Base-by-base conservation (phyloP, 805 yeast genomes). In the Deakozyma indianensis region DNA sequence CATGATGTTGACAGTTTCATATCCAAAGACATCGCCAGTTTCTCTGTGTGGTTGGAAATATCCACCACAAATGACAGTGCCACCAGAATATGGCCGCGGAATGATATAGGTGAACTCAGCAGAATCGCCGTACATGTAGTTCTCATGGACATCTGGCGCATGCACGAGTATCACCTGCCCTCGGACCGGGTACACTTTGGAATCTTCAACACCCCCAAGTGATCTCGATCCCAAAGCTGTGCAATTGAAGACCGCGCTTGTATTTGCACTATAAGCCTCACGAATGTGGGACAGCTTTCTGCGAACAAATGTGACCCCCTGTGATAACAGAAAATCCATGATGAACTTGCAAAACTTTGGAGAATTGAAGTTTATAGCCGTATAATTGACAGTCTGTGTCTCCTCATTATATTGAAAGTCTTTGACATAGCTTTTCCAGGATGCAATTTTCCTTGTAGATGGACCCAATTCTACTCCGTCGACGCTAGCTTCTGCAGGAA, bases 131-230 rank as follows among this genome's bases (percentile, higher is more conserved):
- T 21, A 22, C 29, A 43, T 42, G 48, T 65, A 68, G 57, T 80
- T 82, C 53, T 75, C 77, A 27, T 64, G 64, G 48, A 82, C 66
- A 53, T 80, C 82, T 2, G 87, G 86, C 0, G 86, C 85, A 49
- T 68, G 71, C 21, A 83, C 69, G 7, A 82, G 78, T 18, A 82
- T 80, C 22, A 83, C 86, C 56, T 83, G 94, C 3, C 94, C 94
- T 48, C 94, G 67, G 0, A 83, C 75, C 4, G 94, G 90, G 52
- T 77, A 80, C 18, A 80, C 73, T 1, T 64, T 62, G 5, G 63
- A 49, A 55, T 84, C 94, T 20, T 65, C 62, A 16, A 80, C 84
- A 11, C 88, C 92, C 4, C 77, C 77, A 3, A 84, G 62, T 2
- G 60, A 57, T 42, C 66, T 66, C 1, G 92, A 83, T 9, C 87